A percentile compares a stretch with the other conserved stretches of the same genome.
Conservation (phyloP, 1,139 yeast species). For the Yamadazyma friedrichii region DNA sequence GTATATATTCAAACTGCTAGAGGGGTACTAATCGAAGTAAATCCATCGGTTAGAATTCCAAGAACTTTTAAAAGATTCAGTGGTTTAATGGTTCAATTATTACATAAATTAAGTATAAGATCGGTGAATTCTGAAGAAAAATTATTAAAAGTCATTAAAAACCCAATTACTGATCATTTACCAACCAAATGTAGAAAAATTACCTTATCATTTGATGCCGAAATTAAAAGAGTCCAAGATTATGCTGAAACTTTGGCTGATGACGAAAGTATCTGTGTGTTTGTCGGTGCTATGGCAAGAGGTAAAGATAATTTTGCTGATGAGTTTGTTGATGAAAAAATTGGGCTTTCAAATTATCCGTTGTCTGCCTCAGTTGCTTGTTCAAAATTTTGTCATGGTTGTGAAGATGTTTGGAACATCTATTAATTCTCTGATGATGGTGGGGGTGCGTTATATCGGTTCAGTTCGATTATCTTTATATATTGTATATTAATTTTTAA, state of each 20-base stretch:
- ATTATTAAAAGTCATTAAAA: slow-evolving; percentile 87
- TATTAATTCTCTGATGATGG: slow-evolving; percentile 17
- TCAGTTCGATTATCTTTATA: slow-evolving; percentile 1
- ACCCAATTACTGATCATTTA: slow-evolving; percentile 94
- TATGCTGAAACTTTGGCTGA: slow-evolving; percentile 77
- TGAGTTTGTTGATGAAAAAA: slow-evolving; percentile 93
- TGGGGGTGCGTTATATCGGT: too few species aligned
- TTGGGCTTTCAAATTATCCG: slow-evolving; percentile 93
- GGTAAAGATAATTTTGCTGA: slow-evolving; percentile 98
- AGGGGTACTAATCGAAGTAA: slow-evolving; percentile 92
- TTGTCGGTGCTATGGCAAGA: slow-evolving; percentile 99
- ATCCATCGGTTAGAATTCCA: slow-evolving; percentile 95
- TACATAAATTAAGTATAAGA: slow-evolving; percentile 88
- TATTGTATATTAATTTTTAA: slow-evolving; percentile 7
- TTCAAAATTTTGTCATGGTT: slow-evolving; percentile 96
- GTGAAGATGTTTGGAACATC: slow-evolving; percentile 97
- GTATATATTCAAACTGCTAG: slow-evolving; percentile 95
- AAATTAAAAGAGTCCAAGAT: slow-evolving; percentile 83
- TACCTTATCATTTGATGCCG: slow-evolving; percentile 92
- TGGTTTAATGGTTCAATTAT: slow-evolving; percentile 94
- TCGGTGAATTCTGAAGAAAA: slow-evolving; percentile 95
- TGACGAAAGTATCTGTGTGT: slow-evolving; percentile 94
- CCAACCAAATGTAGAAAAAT: slow-evolving; percentile 95
- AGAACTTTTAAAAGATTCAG: slow-evolving; percentile 97
- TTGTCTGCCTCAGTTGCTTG: slow-evolving; percentile 97